Base-by-base conservation (phyloP, 2,329 filamentous ascomycete species). In the Ophiostoma sp. region DNA sequence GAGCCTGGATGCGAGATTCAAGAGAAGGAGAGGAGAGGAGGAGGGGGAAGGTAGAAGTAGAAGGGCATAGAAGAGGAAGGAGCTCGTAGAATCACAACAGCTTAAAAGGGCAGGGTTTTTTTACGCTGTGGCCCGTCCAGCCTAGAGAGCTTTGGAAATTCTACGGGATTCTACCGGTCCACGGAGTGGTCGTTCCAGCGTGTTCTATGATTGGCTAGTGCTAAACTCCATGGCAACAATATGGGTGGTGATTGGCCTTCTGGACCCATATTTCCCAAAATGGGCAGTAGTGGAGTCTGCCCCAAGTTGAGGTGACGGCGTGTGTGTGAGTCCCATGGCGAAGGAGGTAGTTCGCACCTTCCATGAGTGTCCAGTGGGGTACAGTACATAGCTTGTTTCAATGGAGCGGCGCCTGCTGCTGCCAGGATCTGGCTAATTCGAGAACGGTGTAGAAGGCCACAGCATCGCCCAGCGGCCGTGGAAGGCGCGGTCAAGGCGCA, bases 161-260 rank as follows among this genome's bases (percentile, higher is more conserved):
- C 77, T 71, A 78, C 73, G 75, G 74, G 76, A 75, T 78, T 78
- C 77, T 76, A 79, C 77, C 76, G 71, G 68, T 67, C 74, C 76
- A 75, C 65, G 65, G n/a, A n/a, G 35, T 44, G 74, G 72, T 72
- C 54, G 74, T 73, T 71, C 69, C 70, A 65, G 69, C 69, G 23
- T 67, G 36, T 74, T 73, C 74, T 74, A 68, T 78, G 72, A 74
- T 76, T 75, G 70, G 74, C 68, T 31, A 23, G 64, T 8, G 2
- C 10, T n/a, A 6, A 13, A 10, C 33, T 7, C 31, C 31, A 35
- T 20, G 27, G 31, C 27, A 33, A 20, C 57, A 62, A 20, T 11
- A 31, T 23, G 33, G 27, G 31, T 27, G 20, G 60, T 64, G 62
- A 65, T 65, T 65, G 62, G 62, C 39, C n/a, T 23, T 23, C 10